Percentiles rank a stretch among this genome's conserved stretches.
phyloP scores from a whole-genome alignment of 495 filamentous ascomycete genomes.

The Beverwykella pulmonaria region DNA sequence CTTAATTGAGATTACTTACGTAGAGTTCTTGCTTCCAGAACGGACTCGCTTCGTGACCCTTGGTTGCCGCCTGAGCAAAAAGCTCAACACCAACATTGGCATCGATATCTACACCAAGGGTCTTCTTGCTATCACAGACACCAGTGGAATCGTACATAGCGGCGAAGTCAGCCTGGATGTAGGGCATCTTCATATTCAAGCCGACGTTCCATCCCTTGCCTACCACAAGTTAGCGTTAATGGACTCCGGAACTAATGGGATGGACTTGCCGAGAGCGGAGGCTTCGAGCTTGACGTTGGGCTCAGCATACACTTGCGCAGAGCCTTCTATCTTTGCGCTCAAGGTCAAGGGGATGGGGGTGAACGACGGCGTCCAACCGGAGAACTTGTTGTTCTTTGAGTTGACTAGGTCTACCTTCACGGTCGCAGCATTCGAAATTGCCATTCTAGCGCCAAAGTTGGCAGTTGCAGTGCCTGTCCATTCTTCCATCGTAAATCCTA shows the following conservation, averaged over 20 bases:
- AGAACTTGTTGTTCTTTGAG: conserved; percentile 22
- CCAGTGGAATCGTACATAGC: conserved; percentile 26
- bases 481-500: conserved; percentile 25
- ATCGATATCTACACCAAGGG: conserved; percentile 26
- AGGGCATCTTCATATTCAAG: conserved; percentile 27
- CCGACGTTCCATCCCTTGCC: conserved; percentile 23
- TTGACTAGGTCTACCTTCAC: conserved; percentile 29
- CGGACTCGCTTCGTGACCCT: conserved; percentile 24
- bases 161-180: conserved; percentile 28
- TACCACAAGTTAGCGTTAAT: not conserved
- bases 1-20: conserved; percentile 10
- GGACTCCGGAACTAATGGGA: not conserved
- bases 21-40: conserved; percentile 29
- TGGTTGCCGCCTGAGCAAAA: conserved; percentile 9
- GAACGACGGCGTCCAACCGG: conserved; percentile 30
- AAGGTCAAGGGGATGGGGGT: conserved; percentile 15
- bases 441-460: conserved; percentile 17
- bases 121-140: conserved; percentile 24
- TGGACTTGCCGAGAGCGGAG: conserved; percentile 19
- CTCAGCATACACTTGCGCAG: conserved; percentile 20
- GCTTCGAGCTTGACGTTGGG: conserved; percentile 29
- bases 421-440: conserved; percentile 23
- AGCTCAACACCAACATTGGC: conserved; percentile 27
- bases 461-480: conserved; percentile 20
- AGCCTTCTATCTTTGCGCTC: conserved; percentile 23